Conservation (phyloP, 306 rosid genomes). For the Dryas alaskensis region DNA sequence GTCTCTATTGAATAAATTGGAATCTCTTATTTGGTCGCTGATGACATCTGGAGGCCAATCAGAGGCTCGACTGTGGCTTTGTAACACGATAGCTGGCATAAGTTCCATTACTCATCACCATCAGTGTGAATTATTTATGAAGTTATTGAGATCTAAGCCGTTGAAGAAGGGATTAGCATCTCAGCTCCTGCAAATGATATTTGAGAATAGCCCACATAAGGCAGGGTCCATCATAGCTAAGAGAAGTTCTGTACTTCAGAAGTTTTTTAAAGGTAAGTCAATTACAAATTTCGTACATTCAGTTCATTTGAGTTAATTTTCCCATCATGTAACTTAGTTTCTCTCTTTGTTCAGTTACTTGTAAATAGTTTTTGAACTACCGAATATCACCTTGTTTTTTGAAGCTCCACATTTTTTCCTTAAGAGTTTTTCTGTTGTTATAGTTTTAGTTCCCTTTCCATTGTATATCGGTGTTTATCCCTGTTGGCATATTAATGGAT, state of each 20-base stretch:
- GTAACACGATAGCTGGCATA: conserved; percentile 54
- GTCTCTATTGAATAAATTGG: conserved; percentile 57
- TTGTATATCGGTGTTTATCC: neutral
- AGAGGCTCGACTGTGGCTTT: conserved; percentile 83
- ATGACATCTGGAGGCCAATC: conserved; percentile 55
- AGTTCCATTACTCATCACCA: conserved; percentile 38
- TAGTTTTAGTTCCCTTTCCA: neutral
- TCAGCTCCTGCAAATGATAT: conserved; percentile 65
- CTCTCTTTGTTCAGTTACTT: neutral
- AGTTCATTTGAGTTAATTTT: neutral
- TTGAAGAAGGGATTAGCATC: conserved; percentile 50
- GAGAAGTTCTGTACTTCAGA: conserved; percentile 47
- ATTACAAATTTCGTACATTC: neutral
- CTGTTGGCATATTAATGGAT: conserved; percentile 12
- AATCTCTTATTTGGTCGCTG: conserved; percentile 52
- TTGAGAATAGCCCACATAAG: conserved; percentile 51
- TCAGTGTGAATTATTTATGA: conserved; percentile 52
- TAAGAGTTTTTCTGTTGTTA: neutral
- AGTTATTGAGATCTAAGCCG: conserved; percentile 40
- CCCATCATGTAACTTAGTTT: neutral
- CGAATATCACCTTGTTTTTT: conserved; percentile 4
- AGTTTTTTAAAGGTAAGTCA: conserved; percentile 54
- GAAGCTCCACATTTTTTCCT: neutral
- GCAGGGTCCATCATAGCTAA: conserved; percentile 56
- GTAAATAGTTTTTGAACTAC: neutral